A percentile compares a stretch with the other conserved stretches of the same genome.
Evolutionary conservation across 108 stramenopile genomes (phyloP).

Genomic region (Nannochloropsis granulata): DNA sequence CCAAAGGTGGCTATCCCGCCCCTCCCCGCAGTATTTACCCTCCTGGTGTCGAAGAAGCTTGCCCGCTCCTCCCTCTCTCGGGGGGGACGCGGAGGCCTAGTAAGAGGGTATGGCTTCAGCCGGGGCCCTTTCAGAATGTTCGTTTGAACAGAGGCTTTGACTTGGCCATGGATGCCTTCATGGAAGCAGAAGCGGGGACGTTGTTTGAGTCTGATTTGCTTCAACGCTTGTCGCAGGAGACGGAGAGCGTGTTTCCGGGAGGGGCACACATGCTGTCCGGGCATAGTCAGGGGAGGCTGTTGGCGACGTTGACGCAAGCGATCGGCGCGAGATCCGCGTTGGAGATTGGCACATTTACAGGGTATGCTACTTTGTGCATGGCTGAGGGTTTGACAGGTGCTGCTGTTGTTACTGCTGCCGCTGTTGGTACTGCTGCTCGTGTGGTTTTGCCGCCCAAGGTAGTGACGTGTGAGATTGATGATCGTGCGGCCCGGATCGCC

Average conservation of each 20-base stretch:
- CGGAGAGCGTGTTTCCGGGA: constrained; percentile 43
- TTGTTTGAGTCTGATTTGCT: constrained; percentile 44
- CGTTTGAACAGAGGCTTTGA: not conserved
- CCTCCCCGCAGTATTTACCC: not conserved
- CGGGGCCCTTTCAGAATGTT: not conserved
- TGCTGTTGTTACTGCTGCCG: constrained; percentile 8
- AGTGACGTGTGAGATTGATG: constrained; percentile 1
- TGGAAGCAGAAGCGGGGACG: constrained; percentile 38
- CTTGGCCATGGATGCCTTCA: not conserved
- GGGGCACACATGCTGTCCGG: constrained; percentile 77
- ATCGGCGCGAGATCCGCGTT: constrained; percentile 55
- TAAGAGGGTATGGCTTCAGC: not conserved
- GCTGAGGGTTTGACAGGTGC: constrained; percentile 47
- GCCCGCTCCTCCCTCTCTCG: not conserved
- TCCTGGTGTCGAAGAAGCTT: not conserved
- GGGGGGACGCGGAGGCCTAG: not conserved
- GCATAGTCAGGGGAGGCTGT: constrained; percentile 54
- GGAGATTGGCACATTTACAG: constrained; percentile 81
- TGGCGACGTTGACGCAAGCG: constrained; percentile 56
- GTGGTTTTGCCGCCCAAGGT: not conserved
- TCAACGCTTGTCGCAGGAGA: constrained; percentile 55
- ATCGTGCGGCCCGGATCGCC: not conserved
- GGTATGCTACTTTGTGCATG: constrained; percentile 73
- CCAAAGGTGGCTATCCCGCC: not conserved
- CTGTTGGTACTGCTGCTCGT: constrained; percentile 5